phyloP scores from a whole-genome alignment of 371 early-diverging fungal genomes.

The Parasitella parasitica region DNA sequence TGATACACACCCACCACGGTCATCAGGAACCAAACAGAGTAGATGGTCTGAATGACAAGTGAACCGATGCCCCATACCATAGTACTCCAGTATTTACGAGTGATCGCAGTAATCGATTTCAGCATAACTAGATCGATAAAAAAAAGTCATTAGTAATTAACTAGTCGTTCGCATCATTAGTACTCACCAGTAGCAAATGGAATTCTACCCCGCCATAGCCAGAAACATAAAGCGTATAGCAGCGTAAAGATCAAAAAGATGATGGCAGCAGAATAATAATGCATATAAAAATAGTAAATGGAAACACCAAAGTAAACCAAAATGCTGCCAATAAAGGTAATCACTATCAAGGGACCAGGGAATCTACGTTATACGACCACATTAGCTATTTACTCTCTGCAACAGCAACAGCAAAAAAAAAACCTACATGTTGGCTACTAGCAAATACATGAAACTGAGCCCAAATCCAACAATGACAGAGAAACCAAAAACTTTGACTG shows the following conservation, averaged over 20 bases:
- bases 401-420: not conserved
- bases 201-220: constrained; percentile 52
- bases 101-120: constrained; percentile 55
- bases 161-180: not conserved
- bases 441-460: constrained; percentile 52
- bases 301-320: constrained; percentile 54
- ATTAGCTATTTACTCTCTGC: constrained; percentile 1
- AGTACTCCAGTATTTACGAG: constrained; percentile 57
- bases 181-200: constrained; percentile 60
- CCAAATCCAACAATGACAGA: constrained; percentile 54
- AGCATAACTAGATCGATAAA: constrained; percentile 40
- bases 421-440: constrained; percentile 51
- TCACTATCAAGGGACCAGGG: constrained; percentile 40
- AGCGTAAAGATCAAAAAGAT: constrained; percentile 47
- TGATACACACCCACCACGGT: constrained; percentile 51
- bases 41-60: constrained; percentile 52
- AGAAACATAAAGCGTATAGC: constrained; percentile 47
- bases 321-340: constrained; percentile 50
- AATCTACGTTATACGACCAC: constrained; percentile 14
- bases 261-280: constrained; percentile 54
- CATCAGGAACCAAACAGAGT: constrained; percentile 48
- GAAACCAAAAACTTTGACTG: constrained; percentile 55
- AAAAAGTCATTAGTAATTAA: not conserved
- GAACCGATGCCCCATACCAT: constrained; percentile 44
- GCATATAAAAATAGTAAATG: constrained; percentile 49